phyloP scores from a whole-genome alignment of 306 rosid genomes.

The Cucurbita ficifolia region DNA sequence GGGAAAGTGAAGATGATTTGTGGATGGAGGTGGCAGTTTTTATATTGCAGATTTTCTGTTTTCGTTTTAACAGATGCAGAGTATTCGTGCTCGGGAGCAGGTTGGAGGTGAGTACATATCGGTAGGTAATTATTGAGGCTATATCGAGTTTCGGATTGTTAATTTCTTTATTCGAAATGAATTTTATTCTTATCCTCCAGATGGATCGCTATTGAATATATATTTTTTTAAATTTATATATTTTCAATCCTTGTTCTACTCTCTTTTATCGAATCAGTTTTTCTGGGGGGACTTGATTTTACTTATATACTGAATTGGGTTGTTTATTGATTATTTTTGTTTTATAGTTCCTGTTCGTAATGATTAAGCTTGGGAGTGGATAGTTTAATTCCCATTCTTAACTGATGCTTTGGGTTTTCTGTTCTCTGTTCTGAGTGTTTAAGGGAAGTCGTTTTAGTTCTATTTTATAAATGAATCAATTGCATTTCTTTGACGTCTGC shows the following conservation, averaged over 20 bases:
- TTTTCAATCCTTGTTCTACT: neutral
- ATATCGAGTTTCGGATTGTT: neutral
- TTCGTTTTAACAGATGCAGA: neutral
- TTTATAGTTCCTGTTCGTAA: neutral
- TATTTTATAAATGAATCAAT: neutral
- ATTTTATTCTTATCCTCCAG: neutral
- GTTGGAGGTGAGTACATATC: neutral
- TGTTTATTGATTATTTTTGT: neutral
- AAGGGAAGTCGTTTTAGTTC: neutral
- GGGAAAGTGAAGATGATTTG: neutral
- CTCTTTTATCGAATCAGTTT: neutral
- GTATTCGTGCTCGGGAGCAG: neutral
- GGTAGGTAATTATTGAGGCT: no score
- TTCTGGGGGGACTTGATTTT: neutral
- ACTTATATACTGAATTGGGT: neutral
- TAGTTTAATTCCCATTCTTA: neutral
- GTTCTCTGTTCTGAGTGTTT: neutral
- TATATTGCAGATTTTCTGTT: neutral
- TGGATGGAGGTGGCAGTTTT: conserved; percentile 11
- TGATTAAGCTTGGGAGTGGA: neutral
- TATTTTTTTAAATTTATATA: neutral
- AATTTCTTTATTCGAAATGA: neutral
- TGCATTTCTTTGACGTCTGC: neutral
- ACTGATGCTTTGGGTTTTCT: neutral
- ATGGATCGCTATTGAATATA: neutral